A percentile compares a stretch with the other conserved stretches of the same genome.
Conservation (phyloP, 345 rosid genomes). For the Hibiscus tridactylites region DNA sequence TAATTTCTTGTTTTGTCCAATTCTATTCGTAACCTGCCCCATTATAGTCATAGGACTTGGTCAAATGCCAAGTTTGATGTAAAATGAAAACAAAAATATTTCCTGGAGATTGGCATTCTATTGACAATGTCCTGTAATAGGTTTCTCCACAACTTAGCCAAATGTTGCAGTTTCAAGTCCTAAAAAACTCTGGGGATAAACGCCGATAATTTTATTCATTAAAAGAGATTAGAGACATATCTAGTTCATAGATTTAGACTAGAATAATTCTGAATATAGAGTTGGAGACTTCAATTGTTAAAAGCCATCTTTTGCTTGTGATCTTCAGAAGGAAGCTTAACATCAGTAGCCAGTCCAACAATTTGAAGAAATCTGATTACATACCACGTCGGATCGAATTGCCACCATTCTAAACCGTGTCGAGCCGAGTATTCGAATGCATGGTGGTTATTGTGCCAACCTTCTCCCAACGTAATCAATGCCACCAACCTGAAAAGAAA, state of each 20-base stretch:
- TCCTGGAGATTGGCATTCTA: no score
- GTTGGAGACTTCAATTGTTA: background rate
- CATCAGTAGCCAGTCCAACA: constrained; percentile 64
- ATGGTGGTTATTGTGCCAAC: constrained; percentile 95
- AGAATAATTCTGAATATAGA: no score
- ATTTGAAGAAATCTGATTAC: constrained; percentile 53
- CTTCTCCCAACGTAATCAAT: constrained; percentile 74
- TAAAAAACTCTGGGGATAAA: no score
- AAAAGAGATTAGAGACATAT: no score
- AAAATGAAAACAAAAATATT: no score
- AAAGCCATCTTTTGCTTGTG: constrained; percentile 57
- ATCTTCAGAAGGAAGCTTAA: constrained; percentile 52
- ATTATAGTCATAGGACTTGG: no score
- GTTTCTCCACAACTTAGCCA: background rate
- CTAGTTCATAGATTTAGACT: background rate
- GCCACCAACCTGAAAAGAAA: constrained; percentile 62
- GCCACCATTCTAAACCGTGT: constrained; percentile 96
- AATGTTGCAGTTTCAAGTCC: background rate
- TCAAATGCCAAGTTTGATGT: no score
- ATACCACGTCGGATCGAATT: constrained; percentile 77
- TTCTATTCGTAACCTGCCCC: no score
- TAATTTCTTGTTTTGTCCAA: no score
- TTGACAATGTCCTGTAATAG: background rate
- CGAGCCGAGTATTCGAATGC: constrained; percentile 71
- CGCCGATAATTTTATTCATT: no score